Base-by-base conservation (phyloP, 805 yeast species). In the Pichia deserticola region DNA sequence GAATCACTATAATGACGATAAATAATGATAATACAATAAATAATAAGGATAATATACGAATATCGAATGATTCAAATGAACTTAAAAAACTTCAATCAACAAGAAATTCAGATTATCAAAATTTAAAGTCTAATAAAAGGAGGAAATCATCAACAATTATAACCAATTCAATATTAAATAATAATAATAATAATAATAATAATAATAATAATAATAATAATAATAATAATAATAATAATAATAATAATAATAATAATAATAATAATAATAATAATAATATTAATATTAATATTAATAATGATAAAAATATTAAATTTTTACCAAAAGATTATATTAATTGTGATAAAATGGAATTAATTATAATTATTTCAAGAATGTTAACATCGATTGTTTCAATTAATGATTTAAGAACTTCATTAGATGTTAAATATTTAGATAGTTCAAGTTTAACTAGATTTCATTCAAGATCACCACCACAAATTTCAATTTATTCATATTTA, bases 391-490 rank as follows among this genome's bases (percentile, higher is more conserved):
- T 90, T 12, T 66, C 71, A 28, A 74, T 87, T 35, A 92, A 92
- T 63, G 98, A 92, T 67, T 46, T 52, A 37, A 56, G 59, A 40
- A 51, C 64, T 5, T 51, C 55, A 12, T 69, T 70, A 20, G 60
- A 59, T 45, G 60, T 63, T 15, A 55, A 60, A 35, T 54, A 62
- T 30, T 60, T 73, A 5, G 62, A 66, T 15, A 64, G 72, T 11
- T 60, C 65, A 15, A 66, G 71, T 41, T 73, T 93, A 47, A 92
- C 99, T 1, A 72, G 98, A 55, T 92, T 92, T 65, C 99, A 92
- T 65, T 89, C 97, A 5, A 75, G 97, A 54, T 82, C 92, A 0
- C 96, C 97, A 4, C 98, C 99, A 0, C 78, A 77, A 15, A 92
- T 92, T 41, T 84, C 96, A 6, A 79, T 89, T 13, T 78, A 77